phyloP scores from a whole-genome alignment of 192 early-diverging fungal genomes.

The Umbelopsis isabellina region DNA sequence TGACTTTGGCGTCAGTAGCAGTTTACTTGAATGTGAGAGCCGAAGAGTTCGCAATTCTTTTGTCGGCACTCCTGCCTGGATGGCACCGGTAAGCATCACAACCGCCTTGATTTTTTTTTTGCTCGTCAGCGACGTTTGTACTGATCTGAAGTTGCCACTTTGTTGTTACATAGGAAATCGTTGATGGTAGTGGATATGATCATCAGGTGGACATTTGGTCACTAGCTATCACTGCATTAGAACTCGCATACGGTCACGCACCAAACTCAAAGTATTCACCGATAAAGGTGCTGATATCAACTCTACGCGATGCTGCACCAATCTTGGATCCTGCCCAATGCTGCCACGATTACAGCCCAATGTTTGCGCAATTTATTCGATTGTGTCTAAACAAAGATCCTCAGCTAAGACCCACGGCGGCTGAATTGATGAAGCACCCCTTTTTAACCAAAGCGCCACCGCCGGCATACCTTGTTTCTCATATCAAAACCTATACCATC shows the following conservation, averaged over 20 bases:
- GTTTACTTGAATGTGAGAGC: slow-evolving; percentile 19
- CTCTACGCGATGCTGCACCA: slow-evolving; percentile 12
- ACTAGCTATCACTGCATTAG: slow-evolving; percentile 46
- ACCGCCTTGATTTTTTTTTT: too few species aligned
- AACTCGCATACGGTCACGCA: slow-evolving; percentile 42
- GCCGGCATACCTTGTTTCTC: neutral
- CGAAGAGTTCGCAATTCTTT: slow-evolving; percentile 54
- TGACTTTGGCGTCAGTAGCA: slow-evolving; percentile 55
- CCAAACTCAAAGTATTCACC: slow-evolving; percentile 31
- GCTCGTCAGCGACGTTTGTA: too few species aligned
- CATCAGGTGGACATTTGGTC: slow-evolving; percentile 54
- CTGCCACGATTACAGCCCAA: slow-evolving; percentile 2
- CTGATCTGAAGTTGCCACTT: neutral
- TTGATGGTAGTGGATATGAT: slow-evolving; percentile 37
- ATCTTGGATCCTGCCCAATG: slow-evolving; percentile 10
- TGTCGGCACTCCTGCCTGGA: slow-evolving; percentile 69
- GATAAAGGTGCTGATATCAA: slow-evolving; percentile 33
- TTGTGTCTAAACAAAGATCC: slow-evolving; percentile 17
- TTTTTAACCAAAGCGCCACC: slow-evolving; percentile 14
- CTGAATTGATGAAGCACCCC: slow-evolving; percentile 17
- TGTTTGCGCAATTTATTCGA: slow-evolving; percentile 12
- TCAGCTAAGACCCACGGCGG: neutral
- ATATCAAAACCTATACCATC: neutral
- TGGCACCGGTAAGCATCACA: slow-evolving; percentile 45
- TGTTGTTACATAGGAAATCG: slow-evolving; percentile 3